Conservation (phyloP, 2,329 filamentous ascomycete species). For the Hirsutella thompsonii region DNA sequence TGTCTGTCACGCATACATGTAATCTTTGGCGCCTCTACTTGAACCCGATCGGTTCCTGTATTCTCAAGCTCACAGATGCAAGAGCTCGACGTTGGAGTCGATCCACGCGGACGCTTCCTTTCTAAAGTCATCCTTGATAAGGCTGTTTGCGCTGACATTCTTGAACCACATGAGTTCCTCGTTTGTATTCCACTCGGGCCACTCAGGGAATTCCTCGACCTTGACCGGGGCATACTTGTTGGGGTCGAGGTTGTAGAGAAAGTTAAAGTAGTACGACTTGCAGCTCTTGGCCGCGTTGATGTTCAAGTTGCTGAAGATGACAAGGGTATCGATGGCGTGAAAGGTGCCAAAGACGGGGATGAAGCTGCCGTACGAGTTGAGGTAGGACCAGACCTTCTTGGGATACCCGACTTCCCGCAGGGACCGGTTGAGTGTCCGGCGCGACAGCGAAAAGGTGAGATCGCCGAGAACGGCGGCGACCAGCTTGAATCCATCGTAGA, state of each 20-base stretch:
- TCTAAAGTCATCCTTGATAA: constrained; percentile 25
- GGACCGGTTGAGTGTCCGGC: constrained; percentile 47
- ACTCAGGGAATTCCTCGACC: constrained; percentile 13
- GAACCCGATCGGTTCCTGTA: no score
- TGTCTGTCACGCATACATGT: no score
- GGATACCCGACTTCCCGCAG: constrained; percentile 32
- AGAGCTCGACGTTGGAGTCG: constrained; percentile 8
- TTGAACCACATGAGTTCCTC: constrained; percentile 38
- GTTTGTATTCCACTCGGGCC: constrained; percentile 28
- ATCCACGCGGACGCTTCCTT: constrained; percentile 15
- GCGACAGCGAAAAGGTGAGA: constrained; percentile 58
- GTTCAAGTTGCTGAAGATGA: constrained; percentile 51
- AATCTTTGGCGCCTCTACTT: no score
- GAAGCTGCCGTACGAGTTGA: constrained; percentile 58
- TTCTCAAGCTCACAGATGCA: constrained; percentile 16
- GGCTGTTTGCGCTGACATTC: constrained; percentile 14
- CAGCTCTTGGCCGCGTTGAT: constrained; percentile 49
- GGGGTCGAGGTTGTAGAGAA: constrained; percentile 58
- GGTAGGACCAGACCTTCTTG: constrained; percentile 62
- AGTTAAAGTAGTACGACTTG: constrained; percentile 59
- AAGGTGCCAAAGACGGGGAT: constrained; percentile 64
- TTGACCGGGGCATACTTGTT: constrained; percentile 28
- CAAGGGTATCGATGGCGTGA: constrained; percentile 56
- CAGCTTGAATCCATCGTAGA: constrained; percentile 67
- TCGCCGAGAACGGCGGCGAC: constrained; percentile 66